These are phyloP conservation scores for Cytospora leucostoma DNA, from an alignment of 2,329 filamentous ascomycete species.

Conservation along the genomic window DNA sequence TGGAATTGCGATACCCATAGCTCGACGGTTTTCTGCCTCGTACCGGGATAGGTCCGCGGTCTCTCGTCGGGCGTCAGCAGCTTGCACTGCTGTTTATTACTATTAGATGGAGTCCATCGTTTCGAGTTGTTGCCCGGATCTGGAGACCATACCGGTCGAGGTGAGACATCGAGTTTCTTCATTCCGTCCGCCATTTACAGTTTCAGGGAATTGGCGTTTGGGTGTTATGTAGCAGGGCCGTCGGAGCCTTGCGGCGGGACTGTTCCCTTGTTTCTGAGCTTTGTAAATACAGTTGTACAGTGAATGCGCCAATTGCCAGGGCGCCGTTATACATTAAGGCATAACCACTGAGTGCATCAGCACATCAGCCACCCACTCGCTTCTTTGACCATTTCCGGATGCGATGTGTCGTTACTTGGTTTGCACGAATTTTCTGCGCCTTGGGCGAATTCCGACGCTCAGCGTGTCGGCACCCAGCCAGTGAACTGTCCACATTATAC, in stretches of 20 bases:
- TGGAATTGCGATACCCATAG: slow-evolving; percentile 26
- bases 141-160: not conserved
- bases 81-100: slow-evolving; percentile 1
- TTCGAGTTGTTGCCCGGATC: too few species aligned
- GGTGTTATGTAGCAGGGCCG: slow-evolving; percentile 4
- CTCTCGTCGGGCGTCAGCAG: slow-evolving; percentile 4
- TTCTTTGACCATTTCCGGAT: not conserved
- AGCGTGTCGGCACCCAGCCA: not conserved
- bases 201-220: slow-evolving; percentile 12
- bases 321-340: slow-evolving; percentile 1
- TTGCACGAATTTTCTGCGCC: too few species aligned
- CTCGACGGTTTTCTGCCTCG: slow-evolving; percentile 11
- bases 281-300: slow-evolving; percentile 20
- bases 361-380: not conserved
- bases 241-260: slow-evolving; percentile 5
- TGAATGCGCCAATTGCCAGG: slow-evolving; percentile 16
- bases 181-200: slow-evolving; percentile 3
- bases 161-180: slow-evolving; percentile 12
- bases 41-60: slow-evolving; percentile 8
- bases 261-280: slow-evolving; percentile 6
- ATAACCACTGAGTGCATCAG: slow-evolving; percentile 1
- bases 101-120: slow-evolving; percentile 2
- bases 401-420: not conserved
- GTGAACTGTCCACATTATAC: not conserved
- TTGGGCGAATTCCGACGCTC: not conserved